Evolutionary conservation across 2,329 filamentous ascomycete genomes (phyloP).

Genomic region (Septoria linicola): DNA sequence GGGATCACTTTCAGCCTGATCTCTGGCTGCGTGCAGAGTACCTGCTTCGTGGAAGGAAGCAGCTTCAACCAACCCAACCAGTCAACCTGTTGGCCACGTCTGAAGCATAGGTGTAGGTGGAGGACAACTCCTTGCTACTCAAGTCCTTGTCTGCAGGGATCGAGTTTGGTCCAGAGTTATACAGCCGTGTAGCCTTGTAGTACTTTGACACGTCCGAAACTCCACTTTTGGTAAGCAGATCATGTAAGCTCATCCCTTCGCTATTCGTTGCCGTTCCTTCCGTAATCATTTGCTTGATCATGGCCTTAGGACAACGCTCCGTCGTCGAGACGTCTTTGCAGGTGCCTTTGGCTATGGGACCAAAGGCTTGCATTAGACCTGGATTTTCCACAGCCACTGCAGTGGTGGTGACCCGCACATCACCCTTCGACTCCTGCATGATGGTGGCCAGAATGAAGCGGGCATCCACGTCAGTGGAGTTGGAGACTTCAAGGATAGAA

Average conservation of each 20-base stretch:
- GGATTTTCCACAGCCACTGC: constrained; percentile 44
- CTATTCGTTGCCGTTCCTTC: constrained; percentile 46
- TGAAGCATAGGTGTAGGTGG: constrained; percentile 17
- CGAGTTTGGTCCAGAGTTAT: constrained; percentile 46
- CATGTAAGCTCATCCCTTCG: constrained; percentile 44
- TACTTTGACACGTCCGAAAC: constrained; percentile 40
- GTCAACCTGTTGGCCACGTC: constrained; percentile 22
- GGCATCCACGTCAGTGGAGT: constrained; percentile 38
- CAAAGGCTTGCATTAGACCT: constrained; percentile 48
- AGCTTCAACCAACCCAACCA: neutral
- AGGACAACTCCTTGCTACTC: constrained; percentile 8
- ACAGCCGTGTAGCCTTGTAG: constrained; percentile 49
- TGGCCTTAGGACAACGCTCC: constrained; percentile 41
- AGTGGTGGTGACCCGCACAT: constrained; percentile 45
- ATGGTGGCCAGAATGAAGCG: constrained; percentile 45
- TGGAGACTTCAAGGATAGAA: constrained; percentile 38
- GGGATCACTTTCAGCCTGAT: too few species aligned
- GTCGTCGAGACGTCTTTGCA: constrained; percentile 25
- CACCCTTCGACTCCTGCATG: constrained; percentile 48
- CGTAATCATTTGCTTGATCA: constrained; percentile 41
- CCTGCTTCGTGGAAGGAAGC: neutral
- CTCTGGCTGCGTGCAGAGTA: too few species aligned
- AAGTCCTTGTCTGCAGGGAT: constrained; percentile 10
- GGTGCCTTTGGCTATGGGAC: constrained; percentile 35
- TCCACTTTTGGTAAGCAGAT: constrained; percentile 37